Conservation (phyloP, 441 rosid species). For the Populus trichocarpa region DNA sequence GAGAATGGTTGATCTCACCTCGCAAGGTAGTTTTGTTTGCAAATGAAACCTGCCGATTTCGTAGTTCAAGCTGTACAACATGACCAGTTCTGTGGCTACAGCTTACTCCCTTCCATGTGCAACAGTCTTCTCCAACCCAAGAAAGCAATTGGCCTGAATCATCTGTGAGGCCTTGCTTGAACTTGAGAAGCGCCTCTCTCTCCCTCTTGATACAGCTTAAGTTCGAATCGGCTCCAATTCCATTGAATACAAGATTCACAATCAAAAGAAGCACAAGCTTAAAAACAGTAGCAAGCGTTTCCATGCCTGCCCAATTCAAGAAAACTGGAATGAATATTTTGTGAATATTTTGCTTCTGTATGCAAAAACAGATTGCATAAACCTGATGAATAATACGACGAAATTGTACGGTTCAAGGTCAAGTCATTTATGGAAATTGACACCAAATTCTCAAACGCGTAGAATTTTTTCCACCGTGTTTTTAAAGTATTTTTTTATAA, state of each 20-base stretch:
- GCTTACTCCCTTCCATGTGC: constrained; percentile 7
- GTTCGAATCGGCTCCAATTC: neutral
- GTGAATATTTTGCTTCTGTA: neutral
- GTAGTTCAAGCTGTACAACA: constrained; percentile 10
- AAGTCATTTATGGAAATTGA: no score
- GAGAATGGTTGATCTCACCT: neutral
- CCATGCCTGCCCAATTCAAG: neutral
- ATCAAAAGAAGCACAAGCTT: neutral
- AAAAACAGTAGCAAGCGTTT: neutral
- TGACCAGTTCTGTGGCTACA: constrained; percentile 9
- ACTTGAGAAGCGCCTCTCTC: constrained; percentile 8
- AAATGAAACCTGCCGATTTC: neutral
- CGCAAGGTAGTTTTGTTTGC: neutral
- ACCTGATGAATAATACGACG: no score
- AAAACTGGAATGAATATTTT: neutral
- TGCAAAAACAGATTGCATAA: neutral
- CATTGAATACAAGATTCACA: neutral
- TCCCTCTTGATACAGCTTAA: constrained; percentile 2
- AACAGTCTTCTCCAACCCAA: constrained; percentile 5
- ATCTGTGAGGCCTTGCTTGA: constrained; percentile 6
- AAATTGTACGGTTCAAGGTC: no score
- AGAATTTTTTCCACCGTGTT: no score
- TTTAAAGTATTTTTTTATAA: no score
- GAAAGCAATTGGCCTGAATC: neutral
- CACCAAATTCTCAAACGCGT: no score